Evolutionary conservation across 352 stramenopile species (phyloP).

Genomic region (Pythium rhizo-oryzae): DNA sequence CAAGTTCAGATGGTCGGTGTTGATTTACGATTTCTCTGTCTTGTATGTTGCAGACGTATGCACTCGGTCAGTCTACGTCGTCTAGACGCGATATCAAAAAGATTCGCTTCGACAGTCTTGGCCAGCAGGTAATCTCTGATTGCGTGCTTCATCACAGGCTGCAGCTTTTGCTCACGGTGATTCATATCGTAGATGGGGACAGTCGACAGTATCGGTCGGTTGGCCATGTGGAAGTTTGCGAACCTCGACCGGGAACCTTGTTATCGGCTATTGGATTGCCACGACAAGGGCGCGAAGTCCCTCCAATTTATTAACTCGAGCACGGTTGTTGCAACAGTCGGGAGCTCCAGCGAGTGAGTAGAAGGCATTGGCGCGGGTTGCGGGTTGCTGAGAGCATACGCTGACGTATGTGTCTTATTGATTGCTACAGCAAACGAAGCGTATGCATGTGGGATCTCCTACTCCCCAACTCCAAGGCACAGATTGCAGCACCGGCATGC

Average conservation of each 20-base stretch:
- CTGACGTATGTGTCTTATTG: not conserved
- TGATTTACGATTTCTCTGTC: not conserved
- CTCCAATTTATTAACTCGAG: conserved; percentile 83
- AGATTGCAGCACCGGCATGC: conserved; percentile 68
- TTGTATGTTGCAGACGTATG: conserved; percentile 45
- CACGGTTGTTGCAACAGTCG: conserved; percentile 73
- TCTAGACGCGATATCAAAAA: conserved; percentile 71
- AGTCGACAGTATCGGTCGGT: conserved; percentile 64
- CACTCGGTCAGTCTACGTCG: conserved; percentile 57
- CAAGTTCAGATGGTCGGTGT: not conserved
- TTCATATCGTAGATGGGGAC: conserved; percentile 61
- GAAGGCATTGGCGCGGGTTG: too few relatives aligned
- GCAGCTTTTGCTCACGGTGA: not conserved
- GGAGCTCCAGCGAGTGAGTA: conserved; percentile 74
- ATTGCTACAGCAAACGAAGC: conserved; percentile 63
- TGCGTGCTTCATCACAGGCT: not conserved
- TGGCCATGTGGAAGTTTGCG: conserved; percentile 86
- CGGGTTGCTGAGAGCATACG: too few relatives aligned
- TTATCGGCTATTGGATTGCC: conserved; percentile 77
- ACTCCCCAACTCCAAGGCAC: conserved; percentile 67
- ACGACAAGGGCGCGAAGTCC: conserved; percentile 84
- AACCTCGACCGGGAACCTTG: conserved; percentile 66
- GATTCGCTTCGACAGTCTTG: conserved; percentile 78
- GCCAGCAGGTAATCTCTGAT: conserved; percentile 64
- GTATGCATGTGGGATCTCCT: conserved; percentile 88